phyloP scores from a whole-genome alignment of 352 stramenopile genomes.

The Thalassiosira oceanica region DNA sequence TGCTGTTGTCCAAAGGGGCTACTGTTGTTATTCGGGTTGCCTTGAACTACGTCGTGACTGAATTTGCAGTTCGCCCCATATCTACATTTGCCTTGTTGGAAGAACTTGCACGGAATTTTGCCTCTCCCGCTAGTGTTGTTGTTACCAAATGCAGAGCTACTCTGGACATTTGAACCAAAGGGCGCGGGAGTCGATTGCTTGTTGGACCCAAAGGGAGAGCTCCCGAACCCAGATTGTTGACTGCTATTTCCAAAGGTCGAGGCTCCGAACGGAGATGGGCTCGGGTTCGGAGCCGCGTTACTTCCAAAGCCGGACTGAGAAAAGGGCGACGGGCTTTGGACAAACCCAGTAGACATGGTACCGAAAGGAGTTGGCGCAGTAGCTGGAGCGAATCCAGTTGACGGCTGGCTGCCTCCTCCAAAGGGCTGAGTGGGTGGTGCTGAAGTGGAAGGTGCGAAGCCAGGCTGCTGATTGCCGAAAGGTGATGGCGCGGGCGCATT shows the following conservation, averaged over 20 bases:
- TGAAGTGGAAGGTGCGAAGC: too few species aligned
- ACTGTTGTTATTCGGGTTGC: slow-evolving; percentile 18
- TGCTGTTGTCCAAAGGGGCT: slow-evolving; percentile 17
- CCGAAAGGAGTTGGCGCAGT: slow-evolving; percentile 5
- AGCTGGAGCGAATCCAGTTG: not conserved
- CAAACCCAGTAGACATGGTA: not conserved
- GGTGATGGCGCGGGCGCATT: slow-evolving; percentile 5
- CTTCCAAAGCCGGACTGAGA: slow-evolving; percentile 7
- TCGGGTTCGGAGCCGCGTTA: slow-evolving; percentile 1
- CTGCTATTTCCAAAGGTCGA: not conserved
- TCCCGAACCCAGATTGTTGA: slow-evolving; percentile 1
- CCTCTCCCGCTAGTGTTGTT: not conserved
- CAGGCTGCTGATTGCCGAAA: too few species aligned
- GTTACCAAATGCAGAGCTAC: slow-evolving; percentile 35
- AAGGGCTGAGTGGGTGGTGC: not conserved
- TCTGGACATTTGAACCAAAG: slow-evolving; percentile 28
- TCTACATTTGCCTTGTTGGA: slow-evolving; percentile 57
- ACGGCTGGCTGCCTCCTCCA: not conserved
- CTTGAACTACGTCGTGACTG: slow-evolving; percentile 50
- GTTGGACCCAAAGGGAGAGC: not conserved
- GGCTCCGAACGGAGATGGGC: slow-evolving; percentile 45
- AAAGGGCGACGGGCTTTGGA: not conserved
- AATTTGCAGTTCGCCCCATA: slow-evolving; percentile 73
- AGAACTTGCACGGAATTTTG: slow-evolving; percentile 63
- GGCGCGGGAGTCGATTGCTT: slow-evolving; percentile 20